Conservation (phyloP, 306 rosid genomes). For the Abrus pulchellus region DNA sequence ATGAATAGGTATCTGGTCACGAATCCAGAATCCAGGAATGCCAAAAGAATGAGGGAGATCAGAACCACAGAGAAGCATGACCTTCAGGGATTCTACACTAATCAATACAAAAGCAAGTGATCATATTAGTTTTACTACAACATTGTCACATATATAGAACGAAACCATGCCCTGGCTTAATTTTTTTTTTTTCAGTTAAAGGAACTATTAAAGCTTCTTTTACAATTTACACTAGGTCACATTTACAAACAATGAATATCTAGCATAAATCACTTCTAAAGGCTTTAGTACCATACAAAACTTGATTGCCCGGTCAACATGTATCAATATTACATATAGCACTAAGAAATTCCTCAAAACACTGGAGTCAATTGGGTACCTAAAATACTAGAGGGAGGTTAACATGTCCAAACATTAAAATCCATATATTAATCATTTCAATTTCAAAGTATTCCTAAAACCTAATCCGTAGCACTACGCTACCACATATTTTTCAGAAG, state of each 20-base stretch:
- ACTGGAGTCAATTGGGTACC: neutral
- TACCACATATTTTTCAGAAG: neutral
- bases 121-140: conserved; percentile 13
- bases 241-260: neutral
- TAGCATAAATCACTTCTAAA: conserved; percentile 22
- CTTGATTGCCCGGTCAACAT: conserved; percentile 9
- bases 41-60: conserved; percentile 86
- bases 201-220: conserved; percentile 33
- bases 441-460: conserved; percentile 5
- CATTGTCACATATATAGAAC: conserved; percentile 6
- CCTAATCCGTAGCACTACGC: neutral
- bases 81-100: conserved; percentile 77
- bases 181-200: neutral
- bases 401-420: conserved; percentile 22
- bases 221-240: neutral
- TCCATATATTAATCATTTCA: conserved; percentile 7
- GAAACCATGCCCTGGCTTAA: conserved; percentile 11
- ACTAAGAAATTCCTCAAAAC: conserved; percentile 17
- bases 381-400: conserved; percentile 15
- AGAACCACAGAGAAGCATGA: conserved; percentile 93
- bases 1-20: conserved; percentile 87
- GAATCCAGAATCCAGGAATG: conserved; percentile 81
- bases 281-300: conserved; percentile 11
- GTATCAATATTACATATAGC: neutral
- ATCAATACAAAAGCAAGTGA: conserved; percentile 43